Base-by-base conservation (phyloP, 192 early-diverging fungal genomes). In the Nowakowskiella sp. region DNA sequence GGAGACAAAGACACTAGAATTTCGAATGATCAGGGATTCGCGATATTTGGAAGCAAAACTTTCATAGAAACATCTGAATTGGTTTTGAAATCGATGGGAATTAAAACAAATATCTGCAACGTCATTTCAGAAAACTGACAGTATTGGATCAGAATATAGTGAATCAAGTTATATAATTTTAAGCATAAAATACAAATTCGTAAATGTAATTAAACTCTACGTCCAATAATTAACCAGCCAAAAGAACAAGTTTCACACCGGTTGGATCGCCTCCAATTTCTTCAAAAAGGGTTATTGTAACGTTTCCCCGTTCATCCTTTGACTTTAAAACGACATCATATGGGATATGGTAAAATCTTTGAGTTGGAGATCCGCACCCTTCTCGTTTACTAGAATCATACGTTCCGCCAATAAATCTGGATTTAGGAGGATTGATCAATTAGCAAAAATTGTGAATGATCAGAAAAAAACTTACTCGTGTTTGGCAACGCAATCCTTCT, bases 311-410 rank as follows among this genome's bases (percentile, higher is more conserved):
- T 30, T 31, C 44, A 5, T 24, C 22, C 54, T 51, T 58, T 28
- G 31, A 29, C 13, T 9, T 43, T 16, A 65, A 22, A 51, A 61
- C 55, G 59, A 52, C 60, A 21, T 48, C 42, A 13, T 47, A 47
- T 3, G 68, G 68, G 0, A 70, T 61, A 52, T 70, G 67, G 29
- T 64, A 70, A 42, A 62, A 70, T 24, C 31, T 9, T 42, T 71
- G 68, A 10, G 39, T 49, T 3, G 31, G 28, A 24, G 49, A 10
- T 2, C 64, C 59, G 42, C 61, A 67, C 0, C 49, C 57, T 24
- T 43, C 27, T 23, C 50, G 47, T 30, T 62, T 65, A 23, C 50
- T 51, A 16, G 28, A 52, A 1, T 27, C 6, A 34, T 25, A 62
- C 19, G n/a, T 21, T 34, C 60, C 60, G 0, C 19, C 6, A 24